Evolutionary conservation across 202 grass and related monocot species (phyloP).

Genomic region (Zizania palustris): DNA sequence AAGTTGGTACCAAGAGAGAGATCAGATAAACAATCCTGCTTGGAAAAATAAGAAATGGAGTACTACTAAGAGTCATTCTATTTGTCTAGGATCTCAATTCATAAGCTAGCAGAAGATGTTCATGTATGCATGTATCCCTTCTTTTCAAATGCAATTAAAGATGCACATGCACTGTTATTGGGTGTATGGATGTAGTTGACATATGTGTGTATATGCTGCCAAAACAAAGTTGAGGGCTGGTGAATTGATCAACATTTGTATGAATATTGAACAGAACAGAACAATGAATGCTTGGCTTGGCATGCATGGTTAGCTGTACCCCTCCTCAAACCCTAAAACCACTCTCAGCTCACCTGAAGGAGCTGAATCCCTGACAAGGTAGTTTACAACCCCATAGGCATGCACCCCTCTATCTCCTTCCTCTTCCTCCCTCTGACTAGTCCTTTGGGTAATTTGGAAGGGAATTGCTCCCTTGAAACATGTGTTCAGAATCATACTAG

Average conservation of each 20-base stretch:
- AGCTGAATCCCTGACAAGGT: conserved; percentile 43
- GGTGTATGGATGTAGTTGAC: conserved; percentile 48
- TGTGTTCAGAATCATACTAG: no score
- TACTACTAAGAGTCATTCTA: conserved; percentile 57
- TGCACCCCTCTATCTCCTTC: not conserved
- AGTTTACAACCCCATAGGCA: conserved; percentile 32
- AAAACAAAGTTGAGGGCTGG: conserved; percentile 48
- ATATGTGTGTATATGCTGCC: conserved; percentile 38
- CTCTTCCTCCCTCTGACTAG: conserved; percentile 2
- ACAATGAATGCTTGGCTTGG: not conserved
- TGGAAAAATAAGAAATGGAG: conserved; percentile 42
- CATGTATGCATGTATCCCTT: conserved; percentile 20
- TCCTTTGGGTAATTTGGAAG: not conserved
- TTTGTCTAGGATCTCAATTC: conserved; percentile 60
- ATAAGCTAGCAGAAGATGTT: conserved; percentile 57
- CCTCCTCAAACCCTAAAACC: conserved; percentile 38
- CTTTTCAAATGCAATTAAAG: conserved; percentile 39
- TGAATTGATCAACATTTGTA: conserved; percentile 13
- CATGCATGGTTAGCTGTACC: not conserved
- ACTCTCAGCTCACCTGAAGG: conserved; percentile 38
- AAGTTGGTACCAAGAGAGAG: conserved; percentile 44
- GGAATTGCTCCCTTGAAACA: no score
- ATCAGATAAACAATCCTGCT: not conserved
- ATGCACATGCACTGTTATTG: conserved; percentile 49
- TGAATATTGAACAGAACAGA: not conserved